A percentile compares a stretch with the other conserved stretches of the same genome.
Conservation (phyloP, 441 rosid species). For the Adansonia gregorii region DNA sequence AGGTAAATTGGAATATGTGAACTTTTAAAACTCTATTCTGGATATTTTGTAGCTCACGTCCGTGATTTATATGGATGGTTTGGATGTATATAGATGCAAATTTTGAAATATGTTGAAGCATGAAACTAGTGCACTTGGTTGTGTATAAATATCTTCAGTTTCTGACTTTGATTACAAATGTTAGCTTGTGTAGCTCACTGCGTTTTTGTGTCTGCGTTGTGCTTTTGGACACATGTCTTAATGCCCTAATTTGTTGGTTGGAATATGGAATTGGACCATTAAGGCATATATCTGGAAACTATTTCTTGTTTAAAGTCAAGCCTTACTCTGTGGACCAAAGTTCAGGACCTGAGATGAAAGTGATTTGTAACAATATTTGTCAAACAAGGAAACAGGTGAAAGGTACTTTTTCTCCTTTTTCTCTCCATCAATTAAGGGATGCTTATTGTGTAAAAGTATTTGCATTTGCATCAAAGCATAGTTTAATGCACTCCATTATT, state of each 20-base stretch:
- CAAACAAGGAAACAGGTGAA: slow-evolving; percentile 11
- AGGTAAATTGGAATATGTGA: not conserved
- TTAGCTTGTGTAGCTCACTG: not conserved
- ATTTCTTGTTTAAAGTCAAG: slow-evolving; percentile 20
- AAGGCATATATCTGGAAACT: not conserved
- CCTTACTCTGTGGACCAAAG: not conserved
- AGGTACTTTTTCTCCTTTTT: not conserved
- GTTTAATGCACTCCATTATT: slow-evolving; percentile 10
- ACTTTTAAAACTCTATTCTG: not conserved
- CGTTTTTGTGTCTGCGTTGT: too few species aligned
- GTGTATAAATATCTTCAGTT: not conserved
- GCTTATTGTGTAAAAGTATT: not conserved
- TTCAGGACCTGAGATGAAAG: not conserved
- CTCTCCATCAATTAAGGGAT: slow-evolving; percentile 18
- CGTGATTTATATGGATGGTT: not conserved
- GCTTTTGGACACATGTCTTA: not conserved
- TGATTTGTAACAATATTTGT: not conserved
- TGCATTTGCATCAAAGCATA: slow-evolving; percentile 14
- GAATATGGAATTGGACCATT: not conserved
- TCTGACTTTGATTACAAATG: not conserved
- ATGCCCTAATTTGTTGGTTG: not conserved
- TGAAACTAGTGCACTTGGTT: not conserved
- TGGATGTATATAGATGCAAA: not conserved
- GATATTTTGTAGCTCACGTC: not conserved
- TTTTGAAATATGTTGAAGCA: not conserved